phyloP scores from a whole-genome alignment of 2,329 filamentous ascomycete species.

The Colletotrichum salicis region DNA sequence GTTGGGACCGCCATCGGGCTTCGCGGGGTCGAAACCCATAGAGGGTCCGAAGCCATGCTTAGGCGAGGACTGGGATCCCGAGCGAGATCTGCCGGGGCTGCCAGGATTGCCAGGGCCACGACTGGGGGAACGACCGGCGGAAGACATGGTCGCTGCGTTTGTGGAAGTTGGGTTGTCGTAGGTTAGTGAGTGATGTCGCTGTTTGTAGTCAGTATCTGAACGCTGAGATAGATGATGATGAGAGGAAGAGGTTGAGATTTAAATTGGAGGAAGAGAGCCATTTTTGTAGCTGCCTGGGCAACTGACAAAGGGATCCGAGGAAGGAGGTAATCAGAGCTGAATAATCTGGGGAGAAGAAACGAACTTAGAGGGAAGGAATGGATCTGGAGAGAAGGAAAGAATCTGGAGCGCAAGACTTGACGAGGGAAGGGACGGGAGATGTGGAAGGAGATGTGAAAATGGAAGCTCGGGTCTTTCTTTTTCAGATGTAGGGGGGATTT shows the following conservation, averaged over 20 bases:
- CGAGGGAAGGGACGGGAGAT: neutral
- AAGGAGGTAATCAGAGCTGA: neutral
- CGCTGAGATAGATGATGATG: neutral
- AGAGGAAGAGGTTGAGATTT: neutral
- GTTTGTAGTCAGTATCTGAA: neutral
- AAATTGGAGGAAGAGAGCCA: neutral
- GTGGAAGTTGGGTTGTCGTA: neutral
- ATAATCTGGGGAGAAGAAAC: neutral
- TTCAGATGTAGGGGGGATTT: neutral
- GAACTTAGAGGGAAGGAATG: neutral
- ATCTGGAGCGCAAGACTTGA: neutral
- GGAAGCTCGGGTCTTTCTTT: too few relatives aligned
- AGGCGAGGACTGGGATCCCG: constrained; percentile 12
- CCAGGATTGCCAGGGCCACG: constrained; percentile 11
- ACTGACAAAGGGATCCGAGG: neutral
- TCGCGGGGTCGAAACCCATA: constrained; percentile 58
- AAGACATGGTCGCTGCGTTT: constrained; percentile 7
- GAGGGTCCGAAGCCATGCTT: constrained; percentile 20
- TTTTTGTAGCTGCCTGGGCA: neutral
- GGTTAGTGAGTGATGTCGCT: neutral
- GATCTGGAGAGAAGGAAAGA: neutral
- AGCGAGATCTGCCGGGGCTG: constrained; percentile 2
- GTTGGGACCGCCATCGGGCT: constrained; percentile 41
- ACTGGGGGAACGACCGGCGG: neutral
- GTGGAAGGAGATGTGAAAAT: too few relatives aligned